Percentiles rank a stretch among this genome's conserved stretches.
These are phyloP conservation scores for Phlebopus sp. DNA, from an alignment of 1,284 basidiomycete genomes.

Conservation along the genomic window DNA sequence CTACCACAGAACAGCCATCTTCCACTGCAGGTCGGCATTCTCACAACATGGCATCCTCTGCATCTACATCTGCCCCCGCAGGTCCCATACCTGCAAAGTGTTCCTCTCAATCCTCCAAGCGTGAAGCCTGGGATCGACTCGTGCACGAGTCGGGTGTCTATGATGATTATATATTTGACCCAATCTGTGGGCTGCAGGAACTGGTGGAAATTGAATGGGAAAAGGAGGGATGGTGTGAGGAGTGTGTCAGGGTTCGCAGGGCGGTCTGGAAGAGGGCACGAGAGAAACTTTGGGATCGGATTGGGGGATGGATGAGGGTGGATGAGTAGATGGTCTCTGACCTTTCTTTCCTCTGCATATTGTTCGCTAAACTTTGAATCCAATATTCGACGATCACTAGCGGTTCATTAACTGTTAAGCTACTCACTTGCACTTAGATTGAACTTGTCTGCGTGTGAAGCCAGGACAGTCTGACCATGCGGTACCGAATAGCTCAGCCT, in stretches of 20 bases:
- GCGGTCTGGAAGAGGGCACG: constrained; percentile 8
- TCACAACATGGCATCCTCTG: not conserved
- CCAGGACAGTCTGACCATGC: not conserved
- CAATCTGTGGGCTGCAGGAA: constrained; percentile 7
- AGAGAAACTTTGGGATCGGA: constrained; percentile 15
- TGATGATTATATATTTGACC: constrained; percentile 7
- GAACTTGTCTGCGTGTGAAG: not conserved
- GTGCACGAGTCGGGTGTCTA: constrained; percentile 5
- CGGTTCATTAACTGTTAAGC: not conserved
- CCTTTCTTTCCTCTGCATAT: too few relatives aligned
- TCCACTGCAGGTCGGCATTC: too few relatives aligned
- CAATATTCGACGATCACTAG: too few relatives aligned
- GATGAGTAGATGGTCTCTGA: too few relatives aligned
- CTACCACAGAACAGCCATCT: too few relatives aligned
- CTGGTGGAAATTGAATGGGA: constrained; percentile 9
- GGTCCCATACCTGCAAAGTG: not conserved
- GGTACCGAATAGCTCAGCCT: not conserved
- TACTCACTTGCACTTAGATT: too few relatives aligned
- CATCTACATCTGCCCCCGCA: too few relatives aligned
- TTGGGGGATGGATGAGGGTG: constrained; percentile 21
- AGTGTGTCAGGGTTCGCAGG: constrained; percentile 2
- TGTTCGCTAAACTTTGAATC: too few relatives aligned
- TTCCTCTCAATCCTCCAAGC: not conserved
- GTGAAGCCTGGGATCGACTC: constrained; percentile 3
- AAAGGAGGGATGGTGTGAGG: constrained; percentile 5